Evolutionary conservation across 2,329 filamentous ascomycete genomes (phyloP), one percentile per base, ranked within the genome.

Genomic region (Diaporthe sp.): DNA sequence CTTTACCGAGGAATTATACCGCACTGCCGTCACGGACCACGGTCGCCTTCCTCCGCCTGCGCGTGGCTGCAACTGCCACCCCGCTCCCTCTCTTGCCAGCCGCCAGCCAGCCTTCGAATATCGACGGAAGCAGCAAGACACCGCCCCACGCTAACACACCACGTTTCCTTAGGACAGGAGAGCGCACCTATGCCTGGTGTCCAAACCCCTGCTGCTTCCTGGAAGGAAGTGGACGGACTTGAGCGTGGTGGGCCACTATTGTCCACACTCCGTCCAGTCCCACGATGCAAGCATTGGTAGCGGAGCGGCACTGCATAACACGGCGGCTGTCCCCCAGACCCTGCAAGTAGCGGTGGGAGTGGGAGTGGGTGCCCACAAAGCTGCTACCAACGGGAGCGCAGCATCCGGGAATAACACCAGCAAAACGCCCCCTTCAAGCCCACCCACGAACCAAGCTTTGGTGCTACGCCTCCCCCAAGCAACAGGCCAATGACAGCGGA

Each of bases 361-460:
- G 68, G 28, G 53, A 59, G 68, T 49, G 68, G 68, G 51, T 58
- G 68, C 37, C 51, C 53, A 46, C 39, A 37, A 12, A n/a, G 28
- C 68, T 19, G 55, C 37, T 34, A 59, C 51, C 55, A 71, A 59
- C 53, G 25, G 68, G 68, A 44, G 39, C 53, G 12, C 53, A 46
- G 51, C 68, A 59, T 59, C 53, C 68, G 68, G 68, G 53, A 71
- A 71, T 71, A 71, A 71, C 68, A 71, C 51, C 68, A 71, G 59
- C 37, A 58, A 46, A 71, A 15, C 34, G 10, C 37, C 22, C 46
- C 65, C 68, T 44, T 22, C 68, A 58, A 57, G 37, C 17, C 68
- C 68, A 71, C 53, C 9, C 34, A 49, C 65, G 34, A 53, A 68
- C 65, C 65, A 53, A 71, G 49, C 68, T 58, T 71, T 42, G 39